Conservation (phyloP, 495 filamentous ascomycete genomes). For the Penicillium pulvis region DNA sequence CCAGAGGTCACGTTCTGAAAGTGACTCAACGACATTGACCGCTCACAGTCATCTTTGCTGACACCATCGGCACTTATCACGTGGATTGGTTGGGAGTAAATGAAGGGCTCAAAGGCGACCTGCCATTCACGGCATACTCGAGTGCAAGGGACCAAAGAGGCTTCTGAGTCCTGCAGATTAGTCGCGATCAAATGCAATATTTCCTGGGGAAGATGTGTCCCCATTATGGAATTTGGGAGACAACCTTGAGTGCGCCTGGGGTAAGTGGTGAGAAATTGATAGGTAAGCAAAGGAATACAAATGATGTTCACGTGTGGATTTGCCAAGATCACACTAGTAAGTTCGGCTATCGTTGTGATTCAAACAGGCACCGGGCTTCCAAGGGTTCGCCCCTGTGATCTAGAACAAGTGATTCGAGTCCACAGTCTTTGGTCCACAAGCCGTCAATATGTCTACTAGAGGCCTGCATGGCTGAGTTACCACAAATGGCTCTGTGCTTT, state of each 20-base stretch:
- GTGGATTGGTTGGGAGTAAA: conserved; percentile 3
- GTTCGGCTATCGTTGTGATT: too few relatives aligned
- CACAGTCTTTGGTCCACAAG: too few relatives aligned
- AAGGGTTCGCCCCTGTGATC: too few relatives aligned
- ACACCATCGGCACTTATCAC: conserved; percentile 1
- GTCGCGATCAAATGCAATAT: neutral
- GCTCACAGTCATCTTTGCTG: neutral
- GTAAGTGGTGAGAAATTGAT: neutral
- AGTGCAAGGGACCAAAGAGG: conserved; percentile 7
- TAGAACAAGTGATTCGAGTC: too few relatives aligned
- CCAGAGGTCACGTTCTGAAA: neutral
- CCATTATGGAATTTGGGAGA: too few relatives aligned
- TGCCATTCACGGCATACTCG: conserved; percentile 9
- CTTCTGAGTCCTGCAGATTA: neutral
- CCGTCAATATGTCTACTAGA: too few relatives aligned
- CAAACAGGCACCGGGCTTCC: too few relatives aligned
- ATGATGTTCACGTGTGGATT: neutral
- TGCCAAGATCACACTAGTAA: conserved; percentile 3
- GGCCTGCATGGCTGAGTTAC: too few relatives aligned
- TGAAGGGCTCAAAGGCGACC: conserved; percentile 5
- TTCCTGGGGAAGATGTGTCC: too few relatives aligned
- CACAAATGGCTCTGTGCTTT: too few relatives aligned
- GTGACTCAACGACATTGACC: conserved; percentile 1
- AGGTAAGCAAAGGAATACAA: neutral
- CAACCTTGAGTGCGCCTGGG: too few relatives aligned